phyloP scores from a whole-genome alignment of 192 early-diverging fungal genomes.

The Rhizoclosmatium globosum region DNA sequence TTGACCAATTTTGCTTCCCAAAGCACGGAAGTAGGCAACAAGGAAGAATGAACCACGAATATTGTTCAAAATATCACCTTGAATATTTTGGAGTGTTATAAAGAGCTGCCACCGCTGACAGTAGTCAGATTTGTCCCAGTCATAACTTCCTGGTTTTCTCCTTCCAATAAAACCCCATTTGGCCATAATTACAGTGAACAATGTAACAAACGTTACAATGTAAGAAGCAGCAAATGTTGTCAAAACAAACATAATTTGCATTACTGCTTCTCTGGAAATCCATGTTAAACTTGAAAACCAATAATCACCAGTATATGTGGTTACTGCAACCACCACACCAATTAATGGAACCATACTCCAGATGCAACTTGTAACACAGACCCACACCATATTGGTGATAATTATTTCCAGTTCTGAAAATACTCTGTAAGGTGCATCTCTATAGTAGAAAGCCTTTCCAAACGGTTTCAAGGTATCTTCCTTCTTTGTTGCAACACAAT shows the following conservation, averaged over 20 bases:
- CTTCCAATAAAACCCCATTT: slow-evolving; percentile 55
- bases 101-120: slow-evolving; percentile 59
- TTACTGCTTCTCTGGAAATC: background rate
- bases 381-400: background rate
- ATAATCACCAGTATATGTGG: background rate
- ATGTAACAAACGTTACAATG: background rate
- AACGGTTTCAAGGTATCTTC: slow-evolving; percentile 47
- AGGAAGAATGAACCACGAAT: slow-evolving; percentile 49
- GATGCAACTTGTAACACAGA: background rate
- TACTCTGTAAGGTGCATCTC: slow-evolving; percentile 45
- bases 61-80: slow-evolving; percentile 44
- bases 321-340: slow-evolving; percentile 8
- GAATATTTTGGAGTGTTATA: slow-evolving; percentile 44
- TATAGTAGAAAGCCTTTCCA: slow-evolving; percentile 54
- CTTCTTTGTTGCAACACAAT: background rate
- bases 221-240: background rate
- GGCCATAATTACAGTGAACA: slow-evolving; percentile 18
- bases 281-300: background rate
- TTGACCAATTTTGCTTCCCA: slow-evolving; percentile 54
- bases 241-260: background rate
- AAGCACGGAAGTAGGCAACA: slow-evolving; percentile 49
- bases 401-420: slow-evolving; percentile 19
- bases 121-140: slow-evolving; percentile 58
- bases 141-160: slow-evolving; percentile 45
- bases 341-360: slow-evolving; percentile 9